phyloP scores from a whole-genome alignment of 1,284 basidiomycete genomes.

The Fistulina hepatica region DNA sequence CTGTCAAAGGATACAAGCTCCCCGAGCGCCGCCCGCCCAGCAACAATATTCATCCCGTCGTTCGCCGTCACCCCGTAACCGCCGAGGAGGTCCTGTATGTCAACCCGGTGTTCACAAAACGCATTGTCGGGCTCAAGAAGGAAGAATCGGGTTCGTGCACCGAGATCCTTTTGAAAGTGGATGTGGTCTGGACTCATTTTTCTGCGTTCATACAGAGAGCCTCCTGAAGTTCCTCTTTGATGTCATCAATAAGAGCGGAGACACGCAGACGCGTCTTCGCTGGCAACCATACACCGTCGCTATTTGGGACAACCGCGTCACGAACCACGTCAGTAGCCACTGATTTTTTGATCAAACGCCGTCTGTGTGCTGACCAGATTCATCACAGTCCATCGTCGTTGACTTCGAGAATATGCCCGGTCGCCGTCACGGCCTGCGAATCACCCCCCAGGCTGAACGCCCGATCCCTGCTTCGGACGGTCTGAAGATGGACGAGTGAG shows the following conservation, averaged over 20 bases:
- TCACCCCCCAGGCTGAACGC: slow-evolving; percentile 75
- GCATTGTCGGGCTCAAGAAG: slow-evolving; percentile 56
- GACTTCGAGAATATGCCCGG: slow-evolving; percentile 58
- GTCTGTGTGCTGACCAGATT: not conserved
- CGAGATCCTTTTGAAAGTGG: not conserved
- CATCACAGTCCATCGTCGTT: slow-evolving; percentile 59
- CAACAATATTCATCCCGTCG: slow-evolving; percentile 31
- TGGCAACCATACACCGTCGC: slow-evolving; percentile 31
- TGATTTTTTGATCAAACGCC: too few relatives aligned
- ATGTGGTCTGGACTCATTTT: not conserved
- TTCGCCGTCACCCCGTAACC: slow-evolving; percentile 53
- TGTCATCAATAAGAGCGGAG: slow-evolving; percentile 33
- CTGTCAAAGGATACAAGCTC: not conserved
- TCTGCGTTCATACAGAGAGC: slow-evolving; percentile 17
- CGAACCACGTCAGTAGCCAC: too few relatives aligned
- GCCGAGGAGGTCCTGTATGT: slow-evolving; percentile 58
- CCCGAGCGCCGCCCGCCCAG: not conserved
- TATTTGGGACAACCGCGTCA: slow-evolving; percentile 21
- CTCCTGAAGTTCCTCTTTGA: slow-evolving; percentile 50
- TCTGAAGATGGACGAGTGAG: slow-evolving; percentile 30
- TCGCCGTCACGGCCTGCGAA: slow-evolving; percentile 67
- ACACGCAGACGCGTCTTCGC: slow-evolving; percentile 29
- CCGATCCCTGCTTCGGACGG: slow-evolving; percentile 55
- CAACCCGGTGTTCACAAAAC: slow-evolving; percentile 49
- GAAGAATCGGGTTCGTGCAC: slow-evolving; percentile 64